Conservation (phyloP, 2,329 filamentous ascomycete species). For the Colletotrichum lentis region DNA sequence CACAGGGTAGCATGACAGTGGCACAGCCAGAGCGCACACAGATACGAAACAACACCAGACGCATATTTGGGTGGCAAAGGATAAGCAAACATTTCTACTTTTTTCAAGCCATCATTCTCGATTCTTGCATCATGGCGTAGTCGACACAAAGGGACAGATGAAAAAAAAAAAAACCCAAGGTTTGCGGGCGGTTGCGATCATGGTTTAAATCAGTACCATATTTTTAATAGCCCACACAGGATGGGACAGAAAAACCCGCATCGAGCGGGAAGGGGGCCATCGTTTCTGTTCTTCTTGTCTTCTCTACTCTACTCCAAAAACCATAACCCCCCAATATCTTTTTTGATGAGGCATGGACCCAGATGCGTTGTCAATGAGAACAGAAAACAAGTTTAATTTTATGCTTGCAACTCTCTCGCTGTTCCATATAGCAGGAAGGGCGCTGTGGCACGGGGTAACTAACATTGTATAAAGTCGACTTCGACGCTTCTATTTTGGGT, state of each 20-base stretch:
- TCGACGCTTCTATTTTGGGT: slow-evolving; percentile 10
- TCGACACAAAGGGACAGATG: not conserved
- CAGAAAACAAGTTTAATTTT: not conserved
- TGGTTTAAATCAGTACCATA: not conserved
- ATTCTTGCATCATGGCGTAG: slow-evolving; percentile 13
- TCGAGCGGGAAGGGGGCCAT: not conserved
- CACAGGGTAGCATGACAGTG: not conserved
- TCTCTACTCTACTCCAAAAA: not conserved
- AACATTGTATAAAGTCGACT: not conserved
- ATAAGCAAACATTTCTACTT: slow-evolving; percentile 20
- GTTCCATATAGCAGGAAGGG: no score
- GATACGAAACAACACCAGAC: not conserved
- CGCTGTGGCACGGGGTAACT: not conserved
- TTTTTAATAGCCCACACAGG: slow-evolving; percentile 23
- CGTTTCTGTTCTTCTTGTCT: no score
- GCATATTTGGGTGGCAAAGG: slow-evolving; percentile 20
- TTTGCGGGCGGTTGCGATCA: slow-evolving; percentile 1
- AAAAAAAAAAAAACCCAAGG: not conserved
- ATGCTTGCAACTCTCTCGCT: no score
- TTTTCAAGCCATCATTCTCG: not conserved
- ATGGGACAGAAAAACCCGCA: not conserved
- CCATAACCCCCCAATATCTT: not conserved
- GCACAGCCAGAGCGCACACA: slow-evolving; percentile 17
- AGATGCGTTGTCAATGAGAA: not conserved
- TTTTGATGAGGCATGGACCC: not conserved